Evolutionary conservation across 257 asterid species (phyloP).

Genomic region (Forsythia suspensa): DNA sequence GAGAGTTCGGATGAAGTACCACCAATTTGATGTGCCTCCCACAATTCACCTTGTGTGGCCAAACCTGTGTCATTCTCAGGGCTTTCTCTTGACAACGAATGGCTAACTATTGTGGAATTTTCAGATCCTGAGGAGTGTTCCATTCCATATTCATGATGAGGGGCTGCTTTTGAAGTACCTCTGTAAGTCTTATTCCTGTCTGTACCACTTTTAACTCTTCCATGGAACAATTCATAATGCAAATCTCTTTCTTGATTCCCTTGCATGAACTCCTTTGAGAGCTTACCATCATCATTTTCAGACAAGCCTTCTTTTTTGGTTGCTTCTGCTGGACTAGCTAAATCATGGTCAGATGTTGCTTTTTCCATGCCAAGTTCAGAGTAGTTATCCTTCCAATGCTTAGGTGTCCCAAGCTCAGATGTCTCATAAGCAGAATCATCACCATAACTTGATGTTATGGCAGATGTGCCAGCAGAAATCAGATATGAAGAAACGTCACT

Average conservation of each 20-base stretch:
- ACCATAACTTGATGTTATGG: constrained; percentile 30
- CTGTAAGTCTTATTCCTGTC: constrained; percentile 6
- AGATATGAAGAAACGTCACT: constrained; percentile 34
- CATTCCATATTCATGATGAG: constrained; percentile 17
- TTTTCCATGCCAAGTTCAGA: constrained; percentile 27
- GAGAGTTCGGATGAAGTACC: constrained; percentile 28
- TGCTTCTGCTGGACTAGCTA: constrained; percentile 26
- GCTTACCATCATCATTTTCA: constrained; percentile 24
- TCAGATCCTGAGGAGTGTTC: constrained; percentile 19
- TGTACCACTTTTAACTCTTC: constrained; percentile 2
- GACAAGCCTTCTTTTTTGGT: constrained; percentile 24
- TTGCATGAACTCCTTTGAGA: constrained; percentile 22
- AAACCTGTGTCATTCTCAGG: constrained; percentile 24
- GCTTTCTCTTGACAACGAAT: constrained; percentile 22
- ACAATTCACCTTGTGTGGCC: constrained; percentile 14
- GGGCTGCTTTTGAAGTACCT: constrained; percentile 1
- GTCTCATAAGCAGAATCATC: constrained; percentile 39
- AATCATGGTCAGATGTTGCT: constrained; percentile 22
- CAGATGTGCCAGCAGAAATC: constrained; percentile 36
- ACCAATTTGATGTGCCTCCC: constrained; percentile 17
- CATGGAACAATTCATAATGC: constrained; percentile 5
- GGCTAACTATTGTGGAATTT: background rate
- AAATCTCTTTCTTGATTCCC: constrained; percentile 22
- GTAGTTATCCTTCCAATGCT: constrained; percentile 12
- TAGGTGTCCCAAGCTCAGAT: constrained; percentile 38